Evolutionary conservation across 2,329 filamentous ascomycete species (phyloP), one percentile per base, ranked within the genome.

Genomic region (Aspergillus glaucus): DNA sequence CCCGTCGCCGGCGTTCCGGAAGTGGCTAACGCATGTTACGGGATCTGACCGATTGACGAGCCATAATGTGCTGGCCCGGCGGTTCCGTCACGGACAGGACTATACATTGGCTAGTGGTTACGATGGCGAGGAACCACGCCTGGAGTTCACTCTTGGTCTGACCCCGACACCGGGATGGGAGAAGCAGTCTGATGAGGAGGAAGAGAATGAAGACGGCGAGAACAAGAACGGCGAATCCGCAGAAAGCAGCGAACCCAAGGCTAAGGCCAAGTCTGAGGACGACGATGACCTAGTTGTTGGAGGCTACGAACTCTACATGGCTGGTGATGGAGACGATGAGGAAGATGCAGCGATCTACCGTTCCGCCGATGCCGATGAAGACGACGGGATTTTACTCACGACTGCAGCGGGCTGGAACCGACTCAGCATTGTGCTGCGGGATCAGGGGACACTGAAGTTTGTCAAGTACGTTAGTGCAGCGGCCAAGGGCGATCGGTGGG

Each of bases 101-200:
- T 98, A 98, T 66, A 95, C 92, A 2, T 81, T 98, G 17, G 93
- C 93, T 2, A 95, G 88, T 17, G 85, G 87, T 19, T 89, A 95
- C 63, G 85, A 79, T 28, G 77, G 80, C 24, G 77, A 81, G 45
- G 64, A 88, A 59, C 81, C 89, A 10, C 85, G 89, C 43, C 74
- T 98, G 3, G 93, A 98, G 67, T 79, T 96, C 46, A 94, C 89
- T 49, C 77, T 98, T 2, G 85, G 87, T 40, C 79, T 97, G 52
- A 97, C 93, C 3, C 90, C 93, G 0, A 90, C 85, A 0, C 69
- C 75, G 3, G 92, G 90, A 4, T 97, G 93, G 89, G 90, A 88
- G 47, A 85, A 84, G 50, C 82, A 85, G 3, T 81, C 78, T 0
- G 78, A 79, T 0, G 77, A 79, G 0, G 75, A 76, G 0, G 37